Evolutionary conservation across 257 asterid genomes (phyloP).

Genomic region (Solanum lycopersicoides): DNA sequence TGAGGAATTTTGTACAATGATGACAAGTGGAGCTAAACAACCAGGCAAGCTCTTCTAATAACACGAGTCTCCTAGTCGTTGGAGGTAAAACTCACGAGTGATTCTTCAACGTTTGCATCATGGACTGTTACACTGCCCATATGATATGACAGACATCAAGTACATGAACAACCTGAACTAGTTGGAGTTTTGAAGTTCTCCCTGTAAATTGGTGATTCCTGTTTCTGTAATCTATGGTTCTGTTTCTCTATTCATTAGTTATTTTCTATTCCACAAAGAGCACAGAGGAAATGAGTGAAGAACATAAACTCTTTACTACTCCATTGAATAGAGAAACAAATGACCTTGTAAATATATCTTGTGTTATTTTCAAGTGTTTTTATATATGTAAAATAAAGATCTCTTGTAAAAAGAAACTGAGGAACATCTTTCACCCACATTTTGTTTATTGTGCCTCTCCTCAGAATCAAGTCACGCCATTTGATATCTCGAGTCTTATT

Average conservation of each 20-base stretch:
- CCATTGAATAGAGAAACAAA: background rate
- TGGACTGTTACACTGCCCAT: background rate
- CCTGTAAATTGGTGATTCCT: background rate
- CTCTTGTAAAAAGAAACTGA: conserved; percentile 26
- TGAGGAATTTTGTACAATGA: conserved; percentile 76
- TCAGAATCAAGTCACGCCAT: background rate
- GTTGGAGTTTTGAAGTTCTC: background rate
- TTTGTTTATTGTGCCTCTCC: background rate
- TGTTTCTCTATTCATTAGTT: background rate
- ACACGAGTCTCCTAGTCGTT: background rate
- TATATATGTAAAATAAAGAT: background rate
- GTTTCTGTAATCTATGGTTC: background rate
- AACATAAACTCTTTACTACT: background rate
- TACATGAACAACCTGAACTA: background rate
- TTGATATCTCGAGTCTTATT: background rate
- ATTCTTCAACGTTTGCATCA: background rate
- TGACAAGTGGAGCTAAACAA: conserved; percentile 65
- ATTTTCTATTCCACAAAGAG: background rate
- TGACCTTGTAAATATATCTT: background rate
- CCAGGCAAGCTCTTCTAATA: conserved; percentile 37
- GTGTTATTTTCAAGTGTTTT: background rate
- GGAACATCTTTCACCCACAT: conserved; percentile 34
- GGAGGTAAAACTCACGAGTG: background rate
- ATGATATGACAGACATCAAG: background rate
- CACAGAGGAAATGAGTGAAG: background rate